A percentile compares a stretch with the other conserved stretches of the same genome.
phyloP scores from a whole-genome alignment of 2,329 filamentous ascomycete species.

The Aspergillus phoenicis region DNA sequence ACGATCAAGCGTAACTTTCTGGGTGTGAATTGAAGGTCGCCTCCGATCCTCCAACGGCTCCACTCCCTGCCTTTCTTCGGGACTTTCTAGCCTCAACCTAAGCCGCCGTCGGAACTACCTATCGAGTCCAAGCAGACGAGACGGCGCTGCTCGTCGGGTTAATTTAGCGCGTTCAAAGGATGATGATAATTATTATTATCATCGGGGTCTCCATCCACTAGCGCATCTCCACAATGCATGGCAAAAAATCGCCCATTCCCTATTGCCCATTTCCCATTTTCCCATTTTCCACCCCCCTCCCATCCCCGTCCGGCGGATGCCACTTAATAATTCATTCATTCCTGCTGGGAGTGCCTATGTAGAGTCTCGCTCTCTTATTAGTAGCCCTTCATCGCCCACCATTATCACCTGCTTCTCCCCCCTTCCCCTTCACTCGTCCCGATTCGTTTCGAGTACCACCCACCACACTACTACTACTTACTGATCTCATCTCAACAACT shows the following conservation, averaged over 20 bases:
- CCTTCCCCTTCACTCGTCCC: neutral
- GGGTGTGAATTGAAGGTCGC: neutral
- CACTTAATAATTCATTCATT: slow-evolving; percentile 1
- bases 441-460: slow-evolving; percentile 10
- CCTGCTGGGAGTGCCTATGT: neutral
- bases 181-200: slow-evolving; percentile 7
- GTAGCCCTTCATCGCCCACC: slow-evolving; percentile 3
- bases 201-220: slow-evolving; percentile 8
- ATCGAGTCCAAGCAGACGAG: slow-evolving; percentile 5
- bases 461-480: too few species aligned
- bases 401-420: neutral
- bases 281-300: too few species aligned
- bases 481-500: too few species aligned
- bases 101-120: neutral
- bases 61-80: slow-evolving; percentile 24
- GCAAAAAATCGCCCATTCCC: slow-evolving; percentile 8
- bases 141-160: slow-evolving; percentile 1
- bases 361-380: slow-evolving; percentile 8
- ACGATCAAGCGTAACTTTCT: slow-evolving; percentile 1
- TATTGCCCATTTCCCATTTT: neutral
- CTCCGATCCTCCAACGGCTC: slow-evolving; percentile 17
- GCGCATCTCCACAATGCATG: slow-evolving; percentile 16
- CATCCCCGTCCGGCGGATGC: neutral
- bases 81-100: slow-evolving; percentile 24
- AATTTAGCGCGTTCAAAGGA: neutral